Evolutionary conservation across 352 stramenopile genomes (phyloP).

Genomic region (Globisporangium perplexum): DNA sequence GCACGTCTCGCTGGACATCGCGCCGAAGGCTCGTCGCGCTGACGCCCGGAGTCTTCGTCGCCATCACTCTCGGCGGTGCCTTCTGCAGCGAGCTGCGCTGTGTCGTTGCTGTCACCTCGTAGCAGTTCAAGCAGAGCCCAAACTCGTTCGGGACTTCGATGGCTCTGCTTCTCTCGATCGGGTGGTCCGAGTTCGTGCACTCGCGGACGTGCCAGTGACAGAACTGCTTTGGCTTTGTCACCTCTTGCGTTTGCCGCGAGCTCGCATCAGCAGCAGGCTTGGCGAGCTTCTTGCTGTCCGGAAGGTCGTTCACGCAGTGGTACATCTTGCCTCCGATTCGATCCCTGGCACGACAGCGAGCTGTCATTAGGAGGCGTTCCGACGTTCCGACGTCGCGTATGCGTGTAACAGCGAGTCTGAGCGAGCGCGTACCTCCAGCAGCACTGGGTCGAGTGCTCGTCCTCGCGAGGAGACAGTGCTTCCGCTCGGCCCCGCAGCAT

Average conservation of each 20-base stretch:
- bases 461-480: not conserved
- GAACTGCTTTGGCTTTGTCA: conserved; percentile 5
- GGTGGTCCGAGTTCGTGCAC: conserved; percentile 36
- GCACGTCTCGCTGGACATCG: conserved; percentile 18
- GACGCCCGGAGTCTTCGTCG: conserved; percentile 37
- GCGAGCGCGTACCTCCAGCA: conserved; percentile 26
- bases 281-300: conserved; percentile 8
- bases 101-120: conserved; percentile 33
- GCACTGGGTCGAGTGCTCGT: conserved; percentile 12
- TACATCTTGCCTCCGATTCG: conserved; percentile 41
- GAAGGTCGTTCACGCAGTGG: conserved; percentile 37
- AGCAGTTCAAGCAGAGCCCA: conserved; percentile 55
- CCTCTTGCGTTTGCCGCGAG: not conserved
- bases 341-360: conserved; percentile 14
- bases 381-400: too few relatives aligned
- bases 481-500: not conserved
- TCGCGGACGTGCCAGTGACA: conserved; percentile 55
- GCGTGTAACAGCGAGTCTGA: too few relatives aligned
- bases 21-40: conserved; percentile 20
- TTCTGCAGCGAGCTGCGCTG: conserved; percentile 45
- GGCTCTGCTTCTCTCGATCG: conserved; percentile 32
- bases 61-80: conserved; percentile 26
- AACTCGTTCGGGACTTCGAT: conserved; percentile 61
- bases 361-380: too few relatives aligned
- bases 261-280: conserved; percentile 3